Evolutionary conservation across 805 yeast genomes (phyloP).

Genomic region (Candida xyloterini): DNA sequence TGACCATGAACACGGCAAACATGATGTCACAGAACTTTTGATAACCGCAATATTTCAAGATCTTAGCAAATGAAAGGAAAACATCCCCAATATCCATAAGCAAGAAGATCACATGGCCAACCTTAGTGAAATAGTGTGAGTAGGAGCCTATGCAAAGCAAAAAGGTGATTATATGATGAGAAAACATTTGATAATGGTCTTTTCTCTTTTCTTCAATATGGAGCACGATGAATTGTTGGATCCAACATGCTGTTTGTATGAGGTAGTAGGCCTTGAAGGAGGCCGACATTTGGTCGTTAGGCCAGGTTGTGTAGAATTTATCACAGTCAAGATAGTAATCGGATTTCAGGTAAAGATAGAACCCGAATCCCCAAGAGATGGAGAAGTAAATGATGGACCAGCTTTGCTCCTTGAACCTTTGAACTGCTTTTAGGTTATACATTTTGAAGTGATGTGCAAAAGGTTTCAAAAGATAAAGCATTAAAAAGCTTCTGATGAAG

Average conservation of each 20-base stretch:
- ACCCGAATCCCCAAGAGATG: conserved; percentile 53
- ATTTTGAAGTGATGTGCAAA: conserved; percentile 48
- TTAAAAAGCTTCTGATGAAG: conserved; percentile 56
- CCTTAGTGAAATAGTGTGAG: conserved; percentile 63
- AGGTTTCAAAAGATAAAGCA: conserved; percentile 58
- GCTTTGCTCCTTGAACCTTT: conserved; percentile 82
- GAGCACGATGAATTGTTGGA: conserved; percentile 73
- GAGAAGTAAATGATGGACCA: conserved; percentile 69
- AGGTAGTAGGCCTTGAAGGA: conserved; percentile 68
- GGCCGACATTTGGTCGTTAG: conserved; percentile 56
- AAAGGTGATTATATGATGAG: conserved; percentile 83
- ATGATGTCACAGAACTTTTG: conserved; percentile 58
- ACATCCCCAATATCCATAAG: conserved; percentile 86
- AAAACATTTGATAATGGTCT: conserved; percentile 82
- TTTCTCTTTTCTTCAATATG: conserved; percentile 77
- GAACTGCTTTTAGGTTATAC: conserved; percentile 46
- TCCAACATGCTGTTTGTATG: conserved; percentile 71
- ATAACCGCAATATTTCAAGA: conserved; percentile 70
- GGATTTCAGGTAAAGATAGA: conserved; percentile 52
- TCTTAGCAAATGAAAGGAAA: conserved; percentile 66
- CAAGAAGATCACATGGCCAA: conserved; percentile 75
- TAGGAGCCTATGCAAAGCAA: conserved; percentile 68
- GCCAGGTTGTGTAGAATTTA: conserved; percentile 67
- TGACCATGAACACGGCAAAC: conserved; percentile 62
- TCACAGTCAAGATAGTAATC: conserved; percentile 59